These are phyloP conservation scores for Karstenula rhodostoma DNA, from an alignment of 2,329 filamentous ascomycete genomes.

Conservation along the genomic window DNA sequence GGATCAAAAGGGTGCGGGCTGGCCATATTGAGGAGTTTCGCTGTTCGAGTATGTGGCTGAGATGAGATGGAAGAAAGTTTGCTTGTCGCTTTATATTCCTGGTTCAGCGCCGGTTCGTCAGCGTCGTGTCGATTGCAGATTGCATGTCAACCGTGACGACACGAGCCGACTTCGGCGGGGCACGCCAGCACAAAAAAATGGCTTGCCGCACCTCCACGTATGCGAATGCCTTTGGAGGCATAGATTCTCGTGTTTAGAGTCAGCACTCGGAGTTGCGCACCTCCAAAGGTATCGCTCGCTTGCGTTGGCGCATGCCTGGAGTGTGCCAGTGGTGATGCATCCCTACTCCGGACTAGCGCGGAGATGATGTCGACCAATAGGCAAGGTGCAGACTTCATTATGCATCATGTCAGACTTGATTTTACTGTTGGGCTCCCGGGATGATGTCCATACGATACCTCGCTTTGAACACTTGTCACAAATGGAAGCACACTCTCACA, in stretches of 20 bases:
- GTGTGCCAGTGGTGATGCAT: not conserved
- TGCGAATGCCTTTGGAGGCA: conserved; percentile 8
- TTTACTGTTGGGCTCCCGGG: too few species aligned
- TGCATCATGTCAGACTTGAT: too few species aligned
- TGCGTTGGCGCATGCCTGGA: not conserved
- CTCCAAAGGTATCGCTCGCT: conserved; percentile 12
- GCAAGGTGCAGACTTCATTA: too few species aligned
- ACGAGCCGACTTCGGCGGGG: not conserved
- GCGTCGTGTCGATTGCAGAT: not conserved
- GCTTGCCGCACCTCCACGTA: not conserved
- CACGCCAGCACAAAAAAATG: not conserved
- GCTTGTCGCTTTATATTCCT: conserved; percentile 1
- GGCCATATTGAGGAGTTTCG: not conserved
- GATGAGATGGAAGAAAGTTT: not conserved
- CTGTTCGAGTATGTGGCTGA: too few species aligned
- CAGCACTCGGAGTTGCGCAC: conserved; percentile 3
- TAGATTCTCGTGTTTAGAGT: conserved; percentile 1
- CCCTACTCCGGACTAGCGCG: not conserved
- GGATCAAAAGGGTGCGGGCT: not conserved
- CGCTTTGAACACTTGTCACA: not conserved
- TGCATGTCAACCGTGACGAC: not conserved
- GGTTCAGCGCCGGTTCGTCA: not conserved
- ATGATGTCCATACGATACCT: not conserved
- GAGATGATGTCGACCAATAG: not conserved
- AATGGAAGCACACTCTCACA: too few species aligned